These are phyloP conservation scores for Leishmania amazonensis DNA, from an alignment of 208 protist species.

Conservation along the genomic window DNA sequence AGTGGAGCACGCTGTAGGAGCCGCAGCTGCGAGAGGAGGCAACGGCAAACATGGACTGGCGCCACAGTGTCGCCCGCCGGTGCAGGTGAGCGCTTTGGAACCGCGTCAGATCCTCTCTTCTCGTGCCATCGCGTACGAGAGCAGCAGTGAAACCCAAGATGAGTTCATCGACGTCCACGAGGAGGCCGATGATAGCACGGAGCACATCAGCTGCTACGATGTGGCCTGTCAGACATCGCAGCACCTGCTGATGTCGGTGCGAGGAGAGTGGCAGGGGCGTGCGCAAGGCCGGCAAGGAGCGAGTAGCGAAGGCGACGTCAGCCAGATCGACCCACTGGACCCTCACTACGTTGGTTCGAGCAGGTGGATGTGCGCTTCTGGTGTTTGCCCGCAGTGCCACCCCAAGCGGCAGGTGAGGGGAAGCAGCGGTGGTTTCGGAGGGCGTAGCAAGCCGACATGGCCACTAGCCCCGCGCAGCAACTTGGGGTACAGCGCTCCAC, in stretches of 20 bases:
- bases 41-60: neutral
- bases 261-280: neutral
- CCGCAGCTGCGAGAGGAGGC: neutral
- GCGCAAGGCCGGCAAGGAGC: neutral
- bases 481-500: slow-evolving; percentile 22
- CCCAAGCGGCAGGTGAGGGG: slow-evolving; percentile 2
- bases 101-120: neutral
- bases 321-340: neutral
- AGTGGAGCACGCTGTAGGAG: neutral
- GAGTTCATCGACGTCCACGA: neutral
- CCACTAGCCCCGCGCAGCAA: slow-evolving; percentile 13
- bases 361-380: slow-evolving; percentile 33
- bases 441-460: slow-evolving; percentile 3
- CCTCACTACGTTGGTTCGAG: slow-evolving; percentile 24
- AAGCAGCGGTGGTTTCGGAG: neutral
- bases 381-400: slow-evolving; percentile 28
- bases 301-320: neutral
- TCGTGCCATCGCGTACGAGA: neutral
- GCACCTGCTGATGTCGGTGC: slow-evolving; percentile 6
- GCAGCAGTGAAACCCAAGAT: neutral
- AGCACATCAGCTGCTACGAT: slow-evolving; percentile 34
- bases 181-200: neutral
- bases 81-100: neutral
- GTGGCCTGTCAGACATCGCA: slow-evolving; percentile 33
- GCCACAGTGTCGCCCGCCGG: neutral